Percentiles rank a stretch among this genome's conserved stretches.
phyloP scores from a whole-genome alignment of 805 yeast species.

The Candida schatavii region DNA sequence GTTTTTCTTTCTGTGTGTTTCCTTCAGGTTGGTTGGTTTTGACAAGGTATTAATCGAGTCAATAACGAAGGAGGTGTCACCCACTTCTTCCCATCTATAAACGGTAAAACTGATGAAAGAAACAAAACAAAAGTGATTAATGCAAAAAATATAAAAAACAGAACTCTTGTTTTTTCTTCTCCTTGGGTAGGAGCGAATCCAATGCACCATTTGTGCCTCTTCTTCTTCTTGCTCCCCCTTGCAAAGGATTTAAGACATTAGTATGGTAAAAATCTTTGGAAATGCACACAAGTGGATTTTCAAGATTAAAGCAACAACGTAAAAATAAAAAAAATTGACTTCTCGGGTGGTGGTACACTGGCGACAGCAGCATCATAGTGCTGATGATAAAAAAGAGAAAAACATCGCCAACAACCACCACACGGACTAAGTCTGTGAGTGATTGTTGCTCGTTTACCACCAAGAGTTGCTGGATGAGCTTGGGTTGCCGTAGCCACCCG shows the following conservation, averaged over 20 bases:
- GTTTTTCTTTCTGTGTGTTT: conserved; percentile 11
- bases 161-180: neutral
- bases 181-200: too few species aligned
- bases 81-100: conserved; percentile 7
- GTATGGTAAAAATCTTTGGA: conserved; percentile 3
- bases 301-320: conserved; percentile 7
- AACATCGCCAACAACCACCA: too few species aligned
- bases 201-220: too few species aligned
- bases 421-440: too few species aligned
- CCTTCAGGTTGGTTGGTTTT: neutral
- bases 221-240: conserved; percentile 1
- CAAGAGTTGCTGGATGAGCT: conserved; percentile 26
- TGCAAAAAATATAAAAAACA: conserved; percentile 1
- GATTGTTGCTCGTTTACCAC: conserved; percentile 36
- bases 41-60: conserved; percentile 11
- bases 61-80: conserved; percentile 12
- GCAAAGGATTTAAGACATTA: conserved; percentile 2
- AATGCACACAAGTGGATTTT: conserved; percentile 4
- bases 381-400: too few species aligned
- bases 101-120: neutral
- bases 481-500: conserved; percentile 34
- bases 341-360: too few species aligned
- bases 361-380: too few species aligned
- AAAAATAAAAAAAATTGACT: conserved; percentile 11
- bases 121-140: conserved; percentile 3